Evolutionary conservation across 2,329 filamentous ascomycete genomes (phyloP).

Genomic region (Monosporascus sp.): DNA sequence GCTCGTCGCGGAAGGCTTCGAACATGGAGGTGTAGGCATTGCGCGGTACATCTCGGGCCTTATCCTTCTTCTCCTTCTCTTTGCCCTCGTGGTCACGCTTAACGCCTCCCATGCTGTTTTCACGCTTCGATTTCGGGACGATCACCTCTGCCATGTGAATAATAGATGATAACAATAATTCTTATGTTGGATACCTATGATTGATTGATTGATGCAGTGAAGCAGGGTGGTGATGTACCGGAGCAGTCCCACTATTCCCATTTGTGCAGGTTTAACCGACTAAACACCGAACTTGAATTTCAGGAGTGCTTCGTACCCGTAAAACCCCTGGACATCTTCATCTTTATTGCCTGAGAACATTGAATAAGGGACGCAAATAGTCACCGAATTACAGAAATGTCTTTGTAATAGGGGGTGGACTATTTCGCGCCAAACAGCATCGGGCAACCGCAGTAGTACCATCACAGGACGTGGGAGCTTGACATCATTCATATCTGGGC

Average conservation of each 20-base stretch:
- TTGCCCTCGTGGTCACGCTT: slow-evolving; percentile 53
- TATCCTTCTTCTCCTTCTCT: slow-evolving; percentile 30
- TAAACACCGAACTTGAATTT: neutral
- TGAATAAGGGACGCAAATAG: no score
- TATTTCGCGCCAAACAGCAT: no score
- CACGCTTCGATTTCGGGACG: slow-evolving; percentile 13
- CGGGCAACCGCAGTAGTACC: neutral
- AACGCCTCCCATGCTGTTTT: slow-evolving; percentile 34
- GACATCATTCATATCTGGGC: neutral
- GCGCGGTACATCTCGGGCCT: slow-evolving; percentile 28
- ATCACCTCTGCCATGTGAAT: slow-evolving; percentile 20
- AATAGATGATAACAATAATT: no score
- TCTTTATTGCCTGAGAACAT: no score
- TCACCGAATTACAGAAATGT: no score
- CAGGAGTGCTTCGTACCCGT: no score
- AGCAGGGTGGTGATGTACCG: neutral
- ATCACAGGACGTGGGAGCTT: neutral
- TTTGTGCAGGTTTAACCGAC: neutral
- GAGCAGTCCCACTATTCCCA: neutral
- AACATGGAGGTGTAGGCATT: slow-evolving; percentile 70
- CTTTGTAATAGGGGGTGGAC: no score
- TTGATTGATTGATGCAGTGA: neutral
- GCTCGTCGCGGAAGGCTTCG: slow-evolving; percentile 74
- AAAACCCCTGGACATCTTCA: no score
- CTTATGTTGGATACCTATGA: neutral